Percentiles rank a stretch among this genome's conserved stretches.
phyloP scores from a whole-genome alignment of 352 stramenopile species.

The Albugo laibachii region DNA sequence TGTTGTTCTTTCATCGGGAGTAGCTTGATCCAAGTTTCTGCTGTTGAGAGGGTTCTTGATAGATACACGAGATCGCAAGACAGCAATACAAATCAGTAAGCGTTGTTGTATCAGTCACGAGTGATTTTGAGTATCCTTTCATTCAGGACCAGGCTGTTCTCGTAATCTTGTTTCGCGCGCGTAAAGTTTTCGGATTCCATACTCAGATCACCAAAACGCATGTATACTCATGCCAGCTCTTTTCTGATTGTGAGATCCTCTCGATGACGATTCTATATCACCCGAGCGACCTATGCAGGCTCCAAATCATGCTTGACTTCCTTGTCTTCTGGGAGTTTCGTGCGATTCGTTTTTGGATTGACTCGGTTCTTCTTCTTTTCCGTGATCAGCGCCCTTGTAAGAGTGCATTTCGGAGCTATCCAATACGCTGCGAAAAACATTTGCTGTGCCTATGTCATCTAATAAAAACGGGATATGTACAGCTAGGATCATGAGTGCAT shows the following conservation, averaged over 20 bases:
- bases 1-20: constrained; percentile 1
- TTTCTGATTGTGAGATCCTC: constrained; percentile 47
- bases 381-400: constrained; percentile 4
- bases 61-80: constrained; percentile 70
- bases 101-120: constrained; percentile 56
- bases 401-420: background rate
- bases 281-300: constrained; percentile 59
- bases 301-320: constrained; percentile 52
- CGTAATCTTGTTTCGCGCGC: constrained; percentile 53
- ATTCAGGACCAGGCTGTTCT: constrained; percentile 53
- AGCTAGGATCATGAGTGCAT: constrained; percentile 4
- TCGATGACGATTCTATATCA: constrained; percentile 57
- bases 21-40: background rate
- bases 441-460: constrained; percentile 16
- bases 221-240: constrained; percentile 63
- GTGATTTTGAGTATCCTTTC: constrained; percentile 44
- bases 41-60: constrained; percentile 23
- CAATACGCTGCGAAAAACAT: constrained; percentile 21
- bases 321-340: constrained; percentile 13
- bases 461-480: background rate
- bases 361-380: constrained; percentile 5
- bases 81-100: constrained; percentile 68
- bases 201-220: constrained; percentile 49
- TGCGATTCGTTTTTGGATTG: constrained; percentile 18
- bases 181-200: constrained; percentile 71